These are phyloP conservation scores for Brasilioporus rufonigricans DNA, from an alignment of 768 basidiomycete species.

Conservation along the genomic window DNA sequence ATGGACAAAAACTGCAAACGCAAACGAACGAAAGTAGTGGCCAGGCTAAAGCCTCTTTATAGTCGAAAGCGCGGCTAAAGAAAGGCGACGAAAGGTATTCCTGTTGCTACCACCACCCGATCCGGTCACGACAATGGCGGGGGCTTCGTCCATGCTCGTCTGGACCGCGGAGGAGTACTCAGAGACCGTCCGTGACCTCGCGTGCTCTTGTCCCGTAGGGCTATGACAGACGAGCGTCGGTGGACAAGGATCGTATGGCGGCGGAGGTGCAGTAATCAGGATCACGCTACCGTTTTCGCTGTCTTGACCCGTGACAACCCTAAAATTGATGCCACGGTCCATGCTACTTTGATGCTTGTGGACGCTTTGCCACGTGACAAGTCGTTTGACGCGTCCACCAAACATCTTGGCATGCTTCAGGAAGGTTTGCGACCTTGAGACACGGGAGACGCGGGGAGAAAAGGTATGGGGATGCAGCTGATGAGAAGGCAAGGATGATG, in stretches of 20 bases:
- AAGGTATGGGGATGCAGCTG: conserved; percentile 2
- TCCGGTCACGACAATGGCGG: conserved; percentile 6
- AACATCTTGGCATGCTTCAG: conserved; percentile 28
- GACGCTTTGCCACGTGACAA: conserved; percentile 17
- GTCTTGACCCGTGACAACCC: conserved; percentile 22
- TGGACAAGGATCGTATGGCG: conserved; percentile 20
- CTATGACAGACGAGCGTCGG: conserved; percentile 3
- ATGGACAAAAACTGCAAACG: conserved; percentile 3
- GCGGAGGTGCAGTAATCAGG: conserved; percentile 30
- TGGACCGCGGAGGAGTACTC: conserved; percentile 23
- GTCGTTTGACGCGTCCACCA: conserved; percentile 28
- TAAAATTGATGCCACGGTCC: conserved; percentile 19
- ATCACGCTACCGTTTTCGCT: conserved; percentile 32
- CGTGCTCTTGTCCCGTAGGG: conserved; percentile 1
- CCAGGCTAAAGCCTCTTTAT: conserved; percentile 20
- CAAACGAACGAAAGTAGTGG: not conserved
- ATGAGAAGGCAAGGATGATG: conserved; percentile 7
- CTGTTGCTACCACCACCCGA: conserved; percentile 14
- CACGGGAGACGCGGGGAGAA: not conserved
- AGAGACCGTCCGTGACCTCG: conserved; percentile 21
- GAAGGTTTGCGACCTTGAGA: conserved; percentile 16
- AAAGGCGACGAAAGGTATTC: conserved; percentile 28
- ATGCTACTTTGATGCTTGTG: conserved; percentile 17
- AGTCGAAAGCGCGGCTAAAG: conserved; percentile 32
- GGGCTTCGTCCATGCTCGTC: conserved; percentile 9